A percentile compares a stretch with the other conserved stretches of the same genome.
Conservation (phyloP, 345 rosid genomes). For the Linum usitatissimum region DNA sequence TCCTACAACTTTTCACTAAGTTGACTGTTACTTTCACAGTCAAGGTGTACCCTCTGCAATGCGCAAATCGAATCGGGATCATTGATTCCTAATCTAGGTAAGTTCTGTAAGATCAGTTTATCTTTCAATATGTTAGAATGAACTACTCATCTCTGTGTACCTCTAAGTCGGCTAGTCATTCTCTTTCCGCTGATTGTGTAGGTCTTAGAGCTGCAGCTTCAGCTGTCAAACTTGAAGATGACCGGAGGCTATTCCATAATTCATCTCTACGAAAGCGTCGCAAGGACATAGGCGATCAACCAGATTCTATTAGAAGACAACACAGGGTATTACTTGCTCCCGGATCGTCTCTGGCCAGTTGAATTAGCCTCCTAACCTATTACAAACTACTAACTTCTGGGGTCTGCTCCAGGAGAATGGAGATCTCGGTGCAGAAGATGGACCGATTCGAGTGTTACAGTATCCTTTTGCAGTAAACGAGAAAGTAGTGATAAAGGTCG, state of each 20-base stretch:
- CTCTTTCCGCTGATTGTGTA: slow-evolving; percentile 12
- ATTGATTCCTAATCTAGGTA: slow-evolving; percentile 81
- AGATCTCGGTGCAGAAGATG: slow-evolving; percentile 50
- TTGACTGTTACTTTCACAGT: slow-evolving; percentile 47
- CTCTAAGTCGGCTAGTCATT: background rate
- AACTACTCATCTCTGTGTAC: background rate
- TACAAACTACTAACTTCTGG: background rate
- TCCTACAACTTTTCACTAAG: slow-evolving; percentile 19
- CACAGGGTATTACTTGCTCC: slow-evolving; percentile 28
- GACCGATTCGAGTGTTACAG: slow-evolving; percentile 60
- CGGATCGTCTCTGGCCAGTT: too few relatives aligned
- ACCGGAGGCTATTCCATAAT: slow-evolving; percentile 78
- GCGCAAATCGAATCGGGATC: slow-evolving; percentile 61
- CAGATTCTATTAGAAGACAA: slow-evolving; percentile 51
- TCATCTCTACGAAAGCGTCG: slow-evolving; percentile 86
- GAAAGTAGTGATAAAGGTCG: slow-evolving; percentile 88
- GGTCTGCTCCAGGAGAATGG: slow-evolving; percentile 53
- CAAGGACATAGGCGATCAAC: slow-evolving; percentile 79
- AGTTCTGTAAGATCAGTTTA: slow-evolving; percentile 14
- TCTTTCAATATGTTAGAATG: background rate
- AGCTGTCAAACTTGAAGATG: slow-evolving; percentile 86
- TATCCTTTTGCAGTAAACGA: slow-evolving; percentile 90
- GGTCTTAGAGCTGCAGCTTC: slow-evolving; percentile 96
- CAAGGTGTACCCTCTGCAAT: slow-evolving; percentile 86
- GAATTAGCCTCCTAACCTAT: too few relatives aligned